These are phyloP conservation scores for Macrophomina pseudophaseolina DNA, from an alignment of 2,329 filamentous ascomycete species.

Conservation along the genomic window DNA sequence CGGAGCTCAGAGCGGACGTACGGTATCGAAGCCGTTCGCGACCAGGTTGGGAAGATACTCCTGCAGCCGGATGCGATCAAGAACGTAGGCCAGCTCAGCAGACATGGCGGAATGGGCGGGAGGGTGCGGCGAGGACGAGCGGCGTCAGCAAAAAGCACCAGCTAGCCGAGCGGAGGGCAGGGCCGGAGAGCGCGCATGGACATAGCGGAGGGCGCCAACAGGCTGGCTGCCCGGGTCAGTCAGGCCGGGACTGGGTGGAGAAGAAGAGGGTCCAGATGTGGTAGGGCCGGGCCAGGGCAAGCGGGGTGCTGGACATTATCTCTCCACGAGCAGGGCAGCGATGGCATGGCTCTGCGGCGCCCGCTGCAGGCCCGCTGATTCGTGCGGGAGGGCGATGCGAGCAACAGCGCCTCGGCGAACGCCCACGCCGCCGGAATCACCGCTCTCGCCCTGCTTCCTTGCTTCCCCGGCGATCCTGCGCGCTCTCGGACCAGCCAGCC, in stretches of 20 bases:
- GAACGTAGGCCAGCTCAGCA: conserved; percentile 35
- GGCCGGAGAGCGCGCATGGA: conserved; percentile 12
- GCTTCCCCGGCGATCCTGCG: conserved; percentile 6
- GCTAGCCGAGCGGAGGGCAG: conserved; percentile 14
- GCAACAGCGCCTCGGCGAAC: background rate
- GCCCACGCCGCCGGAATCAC: conserved; percentile 12
- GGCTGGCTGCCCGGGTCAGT: background rate
- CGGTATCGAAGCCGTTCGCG: conserved; percentile 43
- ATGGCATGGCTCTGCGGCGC: background rate
- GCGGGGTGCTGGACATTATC: conserved; percentile 2
- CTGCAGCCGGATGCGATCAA: conserved; percentile 39
- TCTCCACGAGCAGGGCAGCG: background rate
- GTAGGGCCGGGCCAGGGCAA: background rate
- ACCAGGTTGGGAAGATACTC: conserved; percentile 37
- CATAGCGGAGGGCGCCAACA: conserved; percentile 7
- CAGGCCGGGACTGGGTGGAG: conserved; percentile 1
- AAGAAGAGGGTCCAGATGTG: background rate
- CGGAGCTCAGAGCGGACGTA: background rate
- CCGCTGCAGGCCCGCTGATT: conserved; percentile 14
- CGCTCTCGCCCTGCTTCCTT: background rate
- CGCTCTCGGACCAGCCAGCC: background rate
- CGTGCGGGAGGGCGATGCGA: background rate
- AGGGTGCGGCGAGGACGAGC: background rate
- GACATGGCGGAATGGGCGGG: conserved; percentile 12
- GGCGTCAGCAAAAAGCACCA: background rate